Conservation (phyloP, 345 rosid genomes). For the Populus alba region DNA sequence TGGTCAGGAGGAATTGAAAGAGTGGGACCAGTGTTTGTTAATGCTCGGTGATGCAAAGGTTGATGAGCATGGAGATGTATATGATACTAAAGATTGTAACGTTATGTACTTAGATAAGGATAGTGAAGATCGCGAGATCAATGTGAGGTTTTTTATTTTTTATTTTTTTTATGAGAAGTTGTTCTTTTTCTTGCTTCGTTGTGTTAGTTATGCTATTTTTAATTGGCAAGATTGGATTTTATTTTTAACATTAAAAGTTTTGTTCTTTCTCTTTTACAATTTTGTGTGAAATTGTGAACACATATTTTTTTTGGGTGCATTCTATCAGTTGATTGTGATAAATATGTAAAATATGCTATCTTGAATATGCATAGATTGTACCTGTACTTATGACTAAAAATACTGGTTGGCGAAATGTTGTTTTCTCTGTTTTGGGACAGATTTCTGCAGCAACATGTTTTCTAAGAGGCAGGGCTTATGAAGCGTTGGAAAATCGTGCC, state of each 20-base stretch:
- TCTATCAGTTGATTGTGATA: background rate
- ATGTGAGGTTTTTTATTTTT: conserved; percentile 53
- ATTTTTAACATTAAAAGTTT: background rate
- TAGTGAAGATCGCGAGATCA: conserved; percentile 91
- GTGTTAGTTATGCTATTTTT: background rate
- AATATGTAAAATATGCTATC: background rate
- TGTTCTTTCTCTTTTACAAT: background rate
- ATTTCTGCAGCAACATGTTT: conserved; percentile 92
- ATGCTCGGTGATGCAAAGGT: conserved; percentile 90
- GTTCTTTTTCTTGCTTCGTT: background rate
- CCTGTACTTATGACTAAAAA: background rate
- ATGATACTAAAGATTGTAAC: conserved; percentile 62
- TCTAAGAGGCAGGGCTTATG: conserved; percentile 85
- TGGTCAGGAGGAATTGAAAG: conserved; percentile 84
- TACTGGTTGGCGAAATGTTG: background rate
- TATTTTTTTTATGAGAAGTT: background rate
- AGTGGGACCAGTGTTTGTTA: conserved; percentile 90
- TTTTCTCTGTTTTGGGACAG: conserved; percentile 32
- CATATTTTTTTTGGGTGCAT: background rate
- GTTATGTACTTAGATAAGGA: conserved; percentile 76
- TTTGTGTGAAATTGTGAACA: background rate
- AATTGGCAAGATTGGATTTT: background rate
- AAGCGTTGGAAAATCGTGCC: conserved; percentile 85
- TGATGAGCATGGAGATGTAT: conserved; percentile 79
- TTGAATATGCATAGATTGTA: background rate